Percentiles rank a stretch among this genome's conserved stretches.
phyloP scores from a whole-genome alignment of 345 rosid genomes.

The Hevea brasiliensis region DNA sequence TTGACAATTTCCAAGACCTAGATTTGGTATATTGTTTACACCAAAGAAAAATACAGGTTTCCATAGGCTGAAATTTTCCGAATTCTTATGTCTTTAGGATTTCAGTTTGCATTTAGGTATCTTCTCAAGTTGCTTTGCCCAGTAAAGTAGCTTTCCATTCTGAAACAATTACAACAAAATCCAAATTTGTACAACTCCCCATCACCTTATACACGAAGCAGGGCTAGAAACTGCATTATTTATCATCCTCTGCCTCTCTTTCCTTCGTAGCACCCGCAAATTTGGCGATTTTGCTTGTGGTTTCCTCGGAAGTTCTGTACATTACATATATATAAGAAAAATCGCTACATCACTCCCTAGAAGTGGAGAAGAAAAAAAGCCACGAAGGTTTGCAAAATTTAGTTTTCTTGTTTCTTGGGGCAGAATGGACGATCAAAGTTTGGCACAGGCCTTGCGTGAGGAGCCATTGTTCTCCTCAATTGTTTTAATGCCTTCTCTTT shows the following conservation, averaged over 20 bases:
- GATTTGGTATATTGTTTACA: too few species aligned
- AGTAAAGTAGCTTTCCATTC: not conserved
- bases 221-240: conserved; percentile 40
- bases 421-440: conserved; percentile 80
- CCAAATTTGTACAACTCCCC: conserved; percentile 63
- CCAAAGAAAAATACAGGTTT: too few species aligned
- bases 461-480: conserved; percentile 86
- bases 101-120: too few species aligned
- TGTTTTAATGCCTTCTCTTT: conserved; percentile 91
- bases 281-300: conserved; percentile 62
- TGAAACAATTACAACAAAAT: conserved; percentile 8
- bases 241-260: conserved; percentile 23
- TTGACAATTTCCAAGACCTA: too few species aligned
- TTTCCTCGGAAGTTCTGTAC: conserved; percentile 58
- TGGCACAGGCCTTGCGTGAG: conserved; percentile 87
- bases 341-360: too few species aligned
- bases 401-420: conserved; percentile 61
- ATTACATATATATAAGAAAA: too few species aligned
- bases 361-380: too few species aligned
- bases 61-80: too few species aligned
- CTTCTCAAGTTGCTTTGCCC: too few species aligned
- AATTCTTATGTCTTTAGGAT: too few species aligned
- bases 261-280: conserved; percentile 49
- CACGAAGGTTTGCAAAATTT: too few species aligned
- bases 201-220: conserved; percentile 52